Conservation (phyloP, 2,329 filamentous ascomycete genomes). For the Nemania sp. region DNA sequence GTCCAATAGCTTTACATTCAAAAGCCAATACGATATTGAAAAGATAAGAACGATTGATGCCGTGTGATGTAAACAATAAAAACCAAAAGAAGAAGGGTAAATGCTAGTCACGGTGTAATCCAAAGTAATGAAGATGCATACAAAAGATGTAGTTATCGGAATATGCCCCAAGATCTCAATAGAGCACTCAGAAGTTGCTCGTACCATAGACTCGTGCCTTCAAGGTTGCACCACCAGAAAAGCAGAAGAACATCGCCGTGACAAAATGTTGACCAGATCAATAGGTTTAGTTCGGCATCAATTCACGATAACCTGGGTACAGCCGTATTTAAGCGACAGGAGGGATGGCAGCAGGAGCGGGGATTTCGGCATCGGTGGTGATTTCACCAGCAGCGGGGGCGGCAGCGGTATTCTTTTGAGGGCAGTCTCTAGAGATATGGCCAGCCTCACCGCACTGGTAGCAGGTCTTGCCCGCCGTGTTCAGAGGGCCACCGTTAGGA, state of each 20-base stretch:
- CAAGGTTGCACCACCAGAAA: conserved; percentile 9
- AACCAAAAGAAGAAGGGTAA: conserved; percentile 24
- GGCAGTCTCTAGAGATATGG: conserved; percentile 96
- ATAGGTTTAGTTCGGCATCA: conserved; percentile 11
- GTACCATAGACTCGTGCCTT: conserved; percentile 12
- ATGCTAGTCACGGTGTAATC: conserved; percentile 21
- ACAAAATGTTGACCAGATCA: conserved; percentile 19
- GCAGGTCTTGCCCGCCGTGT: conserved; percentile 97
- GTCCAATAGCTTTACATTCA: conserved; percentile 9
- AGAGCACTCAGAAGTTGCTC: conserved; percentile 1
- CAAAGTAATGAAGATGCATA: conserved; percentile 27
- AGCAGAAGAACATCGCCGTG: conserved; percentile 1
- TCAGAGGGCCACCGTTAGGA: conserved; percentile 94
- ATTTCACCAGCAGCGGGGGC: conserved; percentile 53
- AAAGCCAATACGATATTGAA: conserved; percentile 8
- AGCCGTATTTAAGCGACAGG: conserved; percentile 49
- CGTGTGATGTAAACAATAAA: conserved; percentile 24
- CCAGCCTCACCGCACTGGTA: conserved; percentile 97
- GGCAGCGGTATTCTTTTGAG: conserved; percentile 69
- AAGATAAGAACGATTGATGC: conserved; percentile 24
- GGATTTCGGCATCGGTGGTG: conserved; percentile 47
- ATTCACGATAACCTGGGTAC: conserved; percentile 19
- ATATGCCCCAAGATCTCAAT: conserved; percentile 5
- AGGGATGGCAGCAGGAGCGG: conserved; percentile 46
- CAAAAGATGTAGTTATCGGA: conserved; percentile 19